phyloP scores from a whole-genome alignment of 2,329 filamentous ascomycete genomes.

The Fusarium fujikuroi region DNA sequence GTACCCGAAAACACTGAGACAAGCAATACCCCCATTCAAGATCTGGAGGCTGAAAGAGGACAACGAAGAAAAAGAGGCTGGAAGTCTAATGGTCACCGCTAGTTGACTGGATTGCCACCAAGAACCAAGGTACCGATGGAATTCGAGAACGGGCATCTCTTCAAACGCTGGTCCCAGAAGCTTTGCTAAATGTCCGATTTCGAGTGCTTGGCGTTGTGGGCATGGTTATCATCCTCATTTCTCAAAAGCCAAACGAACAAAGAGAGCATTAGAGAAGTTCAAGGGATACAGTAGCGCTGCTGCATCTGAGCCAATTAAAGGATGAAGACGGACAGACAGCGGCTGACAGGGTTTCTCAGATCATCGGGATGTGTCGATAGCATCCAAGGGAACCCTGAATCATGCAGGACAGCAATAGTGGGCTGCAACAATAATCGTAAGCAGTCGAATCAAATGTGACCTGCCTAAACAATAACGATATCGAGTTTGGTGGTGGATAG shows the following conservation, averaged over 20 bases:
- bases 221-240: constrained; percentile 1
- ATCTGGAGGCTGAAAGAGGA: constrained; percentile 4
- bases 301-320: constrained; percentile 8
- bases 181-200: constrained; percentile 13
- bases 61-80: constrained; percentile 27
- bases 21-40: neutral
- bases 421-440: constrained; percentile 3
- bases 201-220: neutral
- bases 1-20: neutral
- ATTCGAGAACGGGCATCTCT: neutral
- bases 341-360: constrained; percentile 9
- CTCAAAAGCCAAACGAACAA: neutral
- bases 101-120: constrained; percentile 26
- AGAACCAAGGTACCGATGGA: constrained; percentile 14
- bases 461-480: neutral
- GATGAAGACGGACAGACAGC: neutral
- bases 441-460: neutral
- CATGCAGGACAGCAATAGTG: constrained; percentile 12
- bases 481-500: neutral
- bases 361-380: constrained; percentile 22
- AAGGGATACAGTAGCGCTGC: constrained; percentile 1
- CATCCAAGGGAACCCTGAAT: constrained; percentile 13
- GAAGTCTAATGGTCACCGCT: constrained; percentile 27
- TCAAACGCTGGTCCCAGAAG: constrained; percentile 1
- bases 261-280: neutral